Base-by-base conservation (phyloP, 2,329 filamentous ascomycete genomes). In the Fusarium sp. region DNA sequence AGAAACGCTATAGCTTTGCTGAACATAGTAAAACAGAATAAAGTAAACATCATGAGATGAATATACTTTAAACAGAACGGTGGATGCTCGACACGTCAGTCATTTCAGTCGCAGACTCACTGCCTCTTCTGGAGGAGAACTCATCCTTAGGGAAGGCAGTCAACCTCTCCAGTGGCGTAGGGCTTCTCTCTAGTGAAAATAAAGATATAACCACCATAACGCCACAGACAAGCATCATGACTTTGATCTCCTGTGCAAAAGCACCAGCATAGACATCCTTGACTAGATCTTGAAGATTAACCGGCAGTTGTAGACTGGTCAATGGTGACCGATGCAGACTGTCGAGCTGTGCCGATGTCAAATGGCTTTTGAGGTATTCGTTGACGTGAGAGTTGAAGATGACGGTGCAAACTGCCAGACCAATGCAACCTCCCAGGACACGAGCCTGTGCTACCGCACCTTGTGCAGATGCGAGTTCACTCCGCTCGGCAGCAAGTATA, bases 381-480 rank as follows among this genome's bases (percentile, higher is more conserved):
- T 81, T 77, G 40, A 82, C 78, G 52, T 79, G 78, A 30, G 74
- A 68, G 70, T 87, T 86, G 74, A 88, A 85, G 12, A 89, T 80
- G 15, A 88, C 82, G n/a, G 85, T 88, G 65, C 87, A 87, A 23
- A 84, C 74, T 0, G 86, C 83, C 42, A 89, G 79, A 2, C 87
- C 88, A 26, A 89, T 79, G 36, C 85, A 85, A 4, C 88, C 87
- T 2, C 88, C 88, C 3, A 89, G 76, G 1, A 89, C 84, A 15
- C 88, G 82, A 3, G 85, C 82, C 74, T 90, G 87, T 2, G 87
- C 85, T 11, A 89, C 80, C 6, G 86, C 83, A 0, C 87, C 88
- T 67, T 89, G 86, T 0, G 85, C 86, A 3, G 86, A 84, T 1
- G 87, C 87, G 48, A 86, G 78, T 53, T 87, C 83, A 56, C 78